Base-by-base conservation (phyloP, 139 green algal species). In the Chlorella sp. region DNA sequence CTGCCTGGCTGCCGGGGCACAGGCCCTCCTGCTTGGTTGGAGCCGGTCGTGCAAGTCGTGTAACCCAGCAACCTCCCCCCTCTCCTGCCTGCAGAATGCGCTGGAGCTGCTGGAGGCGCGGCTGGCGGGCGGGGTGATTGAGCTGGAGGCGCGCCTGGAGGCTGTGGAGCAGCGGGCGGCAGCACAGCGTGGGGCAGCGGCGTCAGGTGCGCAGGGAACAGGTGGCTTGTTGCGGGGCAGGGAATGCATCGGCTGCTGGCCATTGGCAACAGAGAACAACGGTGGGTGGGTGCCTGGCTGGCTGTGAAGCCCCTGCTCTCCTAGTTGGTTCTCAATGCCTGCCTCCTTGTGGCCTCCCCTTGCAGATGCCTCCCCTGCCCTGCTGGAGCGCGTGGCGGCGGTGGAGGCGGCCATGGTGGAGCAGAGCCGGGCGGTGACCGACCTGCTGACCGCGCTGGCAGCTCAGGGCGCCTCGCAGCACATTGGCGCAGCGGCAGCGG, bases 361-460 rank as follows among this genome's bases (percentile, higher is more conserved):
- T 39, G 60, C 76, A 82, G 76, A 60, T 6, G 26, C 76, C 26
- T 60, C 76, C 26, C 34, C 21, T 21, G 60, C 28, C 32, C 60
- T 82, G 36, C 76, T 82, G 4, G 60, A 60, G 4, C 76, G 76
- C 4, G 76, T 82, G 36, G 60, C 60, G 15, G 75, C 75, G 0
- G 36, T 82, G 75, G 75, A 82, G 56, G 75, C 75, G 13, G 76
- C 76, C 36, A 82, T 82, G 76, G 60, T 39, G 15, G 76, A 82
- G 60, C 76, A 82, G 76, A 67, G 76, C 57, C 63, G 36, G 26
- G 76, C 76, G 4, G 76, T 82, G 36, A 47, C 60, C 13, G 76
- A 82, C 38, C 60, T 82, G 60, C 60, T 82, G 76, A 60, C 76
- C 4, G 76, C 60, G 6, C 76, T 82, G 76, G 55, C 36, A 7